Evolutionary conservation across 345 rosid species (phyloP).

Genomic region (Jatropha curcas): DNA sequence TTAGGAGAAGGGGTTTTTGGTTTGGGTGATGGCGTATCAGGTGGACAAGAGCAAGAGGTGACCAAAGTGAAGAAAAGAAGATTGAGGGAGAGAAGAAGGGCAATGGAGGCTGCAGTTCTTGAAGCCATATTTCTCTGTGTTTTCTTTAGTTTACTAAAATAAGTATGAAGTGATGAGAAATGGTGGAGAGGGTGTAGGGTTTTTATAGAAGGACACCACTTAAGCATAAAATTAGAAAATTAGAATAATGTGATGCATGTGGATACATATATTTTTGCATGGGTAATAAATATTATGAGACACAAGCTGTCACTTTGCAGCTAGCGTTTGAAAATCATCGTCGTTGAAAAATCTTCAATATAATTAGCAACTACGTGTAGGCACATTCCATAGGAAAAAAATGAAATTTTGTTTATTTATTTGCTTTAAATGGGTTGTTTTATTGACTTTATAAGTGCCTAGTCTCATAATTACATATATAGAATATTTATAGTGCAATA

Average conservation of each 20-base stretch:
- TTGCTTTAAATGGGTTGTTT: no score
- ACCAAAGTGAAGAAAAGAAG: constrained; percentile 65
- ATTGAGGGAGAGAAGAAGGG: constrained; percentile 55
- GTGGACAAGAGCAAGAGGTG: constrained; percentile 48
- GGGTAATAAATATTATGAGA: neutral
- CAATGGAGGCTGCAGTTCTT: constrained; percentile 39
- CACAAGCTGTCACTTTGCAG: no score
- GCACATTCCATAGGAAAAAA: no score
- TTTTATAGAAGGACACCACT: neutral
- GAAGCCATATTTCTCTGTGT: constrained; percentile 38
- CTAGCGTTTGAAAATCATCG: no score
- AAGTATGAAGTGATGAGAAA: neutral
- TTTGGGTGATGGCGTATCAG: constrained; percentile 38
- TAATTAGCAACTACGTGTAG: no score
- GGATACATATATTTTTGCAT: neutral
- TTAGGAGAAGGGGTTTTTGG: neutral
- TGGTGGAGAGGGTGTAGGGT: neutral
- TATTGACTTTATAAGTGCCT: no score
- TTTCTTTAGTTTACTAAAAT: no score
- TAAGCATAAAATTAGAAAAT: neutral
- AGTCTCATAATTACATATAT: no score
- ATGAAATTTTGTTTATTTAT: no score
- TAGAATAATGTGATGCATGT: neutral
- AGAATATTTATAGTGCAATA: no score
- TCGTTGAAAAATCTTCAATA: no score